Evolutionary conservation across 2,329 filamentous ascomycete species (phyloP), one percentile per base, ranked within the genome.

Genomic region (Exophiala sp.): DNA sequence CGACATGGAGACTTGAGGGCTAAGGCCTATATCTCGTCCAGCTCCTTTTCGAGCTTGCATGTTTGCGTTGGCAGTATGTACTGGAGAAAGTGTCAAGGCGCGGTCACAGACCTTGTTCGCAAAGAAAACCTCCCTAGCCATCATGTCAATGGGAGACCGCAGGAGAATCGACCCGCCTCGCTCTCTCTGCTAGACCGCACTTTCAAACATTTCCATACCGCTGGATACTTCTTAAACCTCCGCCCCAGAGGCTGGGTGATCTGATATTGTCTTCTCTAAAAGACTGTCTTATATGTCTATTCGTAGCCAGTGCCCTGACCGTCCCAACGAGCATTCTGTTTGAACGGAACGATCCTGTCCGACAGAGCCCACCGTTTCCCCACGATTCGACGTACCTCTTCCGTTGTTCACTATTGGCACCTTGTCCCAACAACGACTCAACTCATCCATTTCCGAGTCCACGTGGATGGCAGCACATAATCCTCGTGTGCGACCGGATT

Each of bases 141-240:
- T n/a, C 18, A 18, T 21, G 14, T 16, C 14, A 11, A 18, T 21
- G 37, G 37, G 39, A 42, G 22, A 35, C 46, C 39, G 43, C 43
- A 35, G 37, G 37, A 30, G 34, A 43, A 37, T 27, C 43, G 50
- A 46, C 54, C 54, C 54, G 51, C 50, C 43, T 32, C 46, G 32
- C 48, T 48, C 51, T 48, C 50, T 48, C 23, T 47, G 24, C 34
- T 46, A 53, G 54, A 57, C 54, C 54, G 54, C 54, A 52, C 29
- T 53, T 57, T 57, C 19, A 24, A 43, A 14, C n/a, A 8, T 21
- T 43, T 19, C 34, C 19, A 16, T 41, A 22, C 23, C 32, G 18
- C 19, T 41, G 19, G 38, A 7, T n/a, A 40, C 16, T 13, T 40
- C 38, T 40, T 40, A 40, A 40, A 22, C 38, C 3, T 6, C 19